Conservation (phyloP, 495 filamentous ascomycete species). For the Chaetomium tenue region DNA sequence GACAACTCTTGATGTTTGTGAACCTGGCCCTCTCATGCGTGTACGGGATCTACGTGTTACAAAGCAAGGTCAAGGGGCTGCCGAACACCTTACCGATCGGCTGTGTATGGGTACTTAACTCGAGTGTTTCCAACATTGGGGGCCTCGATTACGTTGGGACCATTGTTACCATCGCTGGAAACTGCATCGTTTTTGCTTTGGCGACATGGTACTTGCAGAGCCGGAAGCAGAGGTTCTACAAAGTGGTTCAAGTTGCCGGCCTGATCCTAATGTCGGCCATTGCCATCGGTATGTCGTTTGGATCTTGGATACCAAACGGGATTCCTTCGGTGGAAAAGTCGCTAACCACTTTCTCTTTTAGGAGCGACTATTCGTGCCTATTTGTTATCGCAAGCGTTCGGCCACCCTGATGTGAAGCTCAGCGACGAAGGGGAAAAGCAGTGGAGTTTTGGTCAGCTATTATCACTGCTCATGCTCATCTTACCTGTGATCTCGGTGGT, state of each 20-base stretch:
- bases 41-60: constrained; percentile 51
- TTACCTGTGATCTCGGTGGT: constrained; percentile 54
- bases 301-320: not conserved
- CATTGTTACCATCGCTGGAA: constrained; percentile 51
- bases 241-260: constrained; percentile 46
- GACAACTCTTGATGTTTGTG: constrained; percentile 58
- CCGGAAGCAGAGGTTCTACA: constrained; percentile 46
- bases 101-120: constrained; percentile 48
- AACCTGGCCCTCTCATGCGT: constrained; percentile 53
- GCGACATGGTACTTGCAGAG: constrained; percentile 58
- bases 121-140: constrained; percentile 28
- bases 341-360: not conserved
- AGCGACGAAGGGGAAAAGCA: constrained; percentile 50
- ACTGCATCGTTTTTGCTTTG: constrained; percentile 50
- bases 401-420: constrained; percentile 41
- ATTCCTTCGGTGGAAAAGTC: not conserved
- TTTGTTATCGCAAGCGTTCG: constrained; percentile 54
- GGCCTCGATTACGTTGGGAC: constrained; percentile 51
- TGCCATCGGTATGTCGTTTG: constrained; percentile 35
- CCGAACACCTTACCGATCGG: constrained; percentile 51
- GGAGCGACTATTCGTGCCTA: constrained; percentile 51
- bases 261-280: constrained; percentile 50
- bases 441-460: constrained; percentile 59
- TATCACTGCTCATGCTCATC: constrained; percentile 53
- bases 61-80: constrained; percentile 47